Evolutionary conservation across 441 rosid genomes (phyloP).

Genomic region (Rhodomyrtus psidioides): DNA sequence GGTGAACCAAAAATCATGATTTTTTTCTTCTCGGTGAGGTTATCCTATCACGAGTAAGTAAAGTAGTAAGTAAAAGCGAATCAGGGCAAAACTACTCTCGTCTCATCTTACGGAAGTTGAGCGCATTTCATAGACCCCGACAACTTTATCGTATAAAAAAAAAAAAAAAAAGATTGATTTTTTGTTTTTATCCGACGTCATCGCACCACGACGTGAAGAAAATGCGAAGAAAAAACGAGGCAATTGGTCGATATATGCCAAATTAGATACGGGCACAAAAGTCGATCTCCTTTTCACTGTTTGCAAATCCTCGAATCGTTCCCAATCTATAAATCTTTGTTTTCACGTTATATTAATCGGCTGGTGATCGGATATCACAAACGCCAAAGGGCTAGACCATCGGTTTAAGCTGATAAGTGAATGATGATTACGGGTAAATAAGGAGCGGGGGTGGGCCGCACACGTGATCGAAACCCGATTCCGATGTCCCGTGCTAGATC

Average conservation of each 20-base stretch:
- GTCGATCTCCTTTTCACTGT: background rate
- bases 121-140: background rate
- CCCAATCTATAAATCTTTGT: fast-evolving
- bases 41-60: background rate
- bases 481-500: too few species aligned
- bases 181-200: background rate
- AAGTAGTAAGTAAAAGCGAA: too few species aligned
- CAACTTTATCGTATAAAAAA: background rate
- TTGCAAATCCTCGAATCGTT: background rate
- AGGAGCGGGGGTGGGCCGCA: too few species aligned
- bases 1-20: background rate
- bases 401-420: too few species aligned
- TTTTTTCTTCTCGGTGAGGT: background rate
- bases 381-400: too few species aligned
- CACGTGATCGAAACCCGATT: too few species aligned
- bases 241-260: background rate
- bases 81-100: background rate
- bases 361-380: too few species aligned
- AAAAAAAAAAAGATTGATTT: background rate
- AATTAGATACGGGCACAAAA: background rate
- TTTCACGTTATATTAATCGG: too few species aligned
- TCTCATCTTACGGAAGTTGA: background rate
- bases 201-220: background rate
- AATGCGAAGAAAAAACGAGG: background rate
- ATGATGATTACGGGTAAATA: too few species aligned